phyloP scores from a whole-genome alignment of 179 eudicot species.

The Carnegiea gigantea region DNA sequence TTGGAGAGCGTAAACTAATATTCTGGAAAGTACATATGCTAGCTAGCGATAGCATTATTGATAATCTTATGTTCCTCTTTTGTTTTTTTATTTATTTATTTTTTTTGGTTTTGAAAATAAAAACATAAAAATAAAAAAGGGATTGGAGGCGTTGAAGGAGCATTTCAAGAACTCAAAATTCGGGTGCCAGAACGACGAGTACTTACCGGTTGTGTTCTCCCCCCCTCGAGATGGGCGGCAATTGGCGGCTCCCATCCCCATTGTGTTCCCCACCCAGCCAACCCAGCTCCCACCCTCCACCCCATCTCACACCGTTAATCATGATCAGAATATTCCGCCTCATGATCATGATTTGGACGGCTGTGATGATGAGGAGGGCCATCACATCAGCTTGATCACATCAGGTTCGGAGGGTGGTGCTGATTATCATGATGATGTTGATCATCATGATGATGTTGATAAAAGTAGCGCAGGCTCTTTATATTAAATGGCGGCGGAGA shows the following conservation, averaged over 20 bases:
- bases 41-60: not conserved
- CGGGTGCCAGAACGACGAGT: constrained; percentile 79
- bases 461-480: not conserved
- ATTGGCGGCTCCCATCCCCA: constrained; percentile 56
- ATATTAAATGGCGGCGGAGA: not conserved
- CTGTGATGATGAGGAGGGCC: not conserved
- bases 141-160: constrained; percentile 82
- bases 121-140: constrained; percentile 42
- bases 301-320: constrained; percentile 6
- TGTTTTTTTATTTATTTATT: not conserved
- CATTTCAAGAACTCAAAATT: constrained; percentile 97
- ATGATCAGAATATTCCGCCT: not conserved
- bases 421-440: not conserved
- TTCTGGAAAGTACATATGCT: not conserved
- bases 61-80: not conserved
- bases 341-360: constrained; percentile 6
- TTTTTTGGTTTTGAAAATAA: not conserved
- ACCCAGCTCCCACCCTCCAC: too few species aligned
- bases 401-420: too few species aligned
- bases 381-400: not conserved
- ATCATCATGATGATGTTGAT: not conserved
- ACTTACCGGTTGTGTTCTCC: constrained; percentile 77
- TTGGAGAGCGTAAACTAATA: constrained; percentile 18
- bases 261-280: constrained; percentile 26
- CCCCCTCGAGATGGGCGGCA: constrained; percentile 85